Conservation (phyloP, 148 eudicot genomes). For the Cornus controversa region DNA sequence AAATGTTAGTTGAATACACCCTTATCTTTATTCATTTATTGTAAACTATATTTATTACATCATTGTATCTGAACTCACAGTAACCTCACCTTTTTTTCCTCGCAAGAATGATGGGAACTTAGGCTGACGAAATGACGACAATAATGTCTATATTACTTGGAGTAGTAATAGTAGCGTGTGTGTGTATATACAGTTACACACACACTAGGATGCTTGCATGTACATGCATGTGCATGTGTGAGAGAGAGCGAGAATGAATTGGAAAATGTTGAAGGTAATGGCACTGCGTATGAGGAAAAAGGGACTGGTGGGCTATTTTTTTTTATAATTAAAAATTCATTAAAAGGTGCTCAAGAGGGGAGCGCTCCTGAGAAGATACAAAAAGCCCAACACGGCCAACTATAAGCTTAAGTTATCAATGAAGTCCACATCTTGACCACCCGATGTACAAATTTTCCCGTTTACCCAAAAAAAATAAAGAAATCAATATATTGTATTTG, state of each 20-base stretch:
- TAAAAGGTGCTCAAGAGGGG: too few relatives aligned
- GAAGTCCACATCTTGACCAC: too few relatives aligned
- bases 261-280: not conserved
- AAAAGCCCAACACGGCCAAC: too few relatives aligned
- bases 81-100: not conserved
- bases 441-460: too few relatives aligned
- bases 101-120: not conserved
- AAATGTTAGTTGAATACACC: slow-evolving; percentile 39
- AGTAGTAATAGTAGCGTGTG: not conserved
- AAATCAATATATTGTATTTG: too few relatives aligned
- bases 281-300: not conserved
- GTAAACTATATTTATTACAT: not conserved
- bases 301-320: not conserved
- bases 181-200: not conserved
- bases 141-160: not conserved
- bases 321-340: too few relatives aligned
- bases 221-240: not conserved
- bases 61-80: not conserved
- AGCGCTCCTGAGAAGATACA: too few relatives aligned
- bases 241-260: not conserved
- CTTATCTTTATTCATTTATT: slow-evolving; percentile 5
- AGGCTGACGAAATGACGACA: not conserved
- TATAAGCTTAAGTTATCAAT: too few relatives aligned
- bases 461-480: too few relatives aligned
- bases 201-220: too few relatives aligned